A percentile compares a stretch with the other conserved stretches of the same genome.
Evolutionary conservation across 768 basidiomycete species (phyloP).

Genomic region (Mycena chlorophos): DNA sequence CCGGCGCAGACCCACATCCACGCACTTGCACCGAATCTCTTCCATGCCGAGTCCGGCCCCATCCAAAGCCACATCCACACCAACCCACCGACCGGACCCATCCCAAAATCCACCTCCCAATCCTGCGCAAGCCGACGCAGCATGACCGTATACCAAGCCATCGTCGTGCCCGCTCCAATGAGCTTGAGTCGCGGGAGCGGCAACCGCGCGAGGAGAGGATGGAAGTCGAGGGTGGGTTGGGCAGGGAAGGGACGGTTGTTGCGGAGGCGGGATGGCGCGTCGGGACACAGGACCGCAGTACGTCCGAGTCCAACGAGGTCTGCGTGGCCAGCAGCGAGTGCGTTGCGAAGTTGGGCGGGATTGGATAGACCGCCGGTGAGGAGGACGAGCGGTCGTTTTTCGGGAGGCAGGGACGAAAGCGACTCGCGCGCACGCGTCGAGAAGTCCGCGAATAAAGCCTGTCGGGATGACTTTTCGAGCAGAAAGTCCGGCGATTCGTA

Average conservation of each 20-base stretch:
- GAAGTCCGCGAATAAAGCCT: constrained; percentile 74
- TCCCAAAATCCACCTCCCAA: constrained; percentile 24
- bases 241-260: background rate
- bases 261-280: constrained; percentile 45
- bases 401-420: constrained; percentile 30
- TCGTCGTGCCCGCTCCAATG: constrained; percentile 60
- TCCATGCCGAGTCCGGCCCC: constrained; percentile 17
- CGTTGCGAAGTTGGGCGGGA: constrained; percentile 52
- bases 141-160: constrained; percentile 68
- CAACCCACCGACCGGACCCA: constrained; percentile 39
- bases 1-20: constrained; percentile 15
- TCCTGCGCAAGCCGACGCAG: constrained; percentile 51
- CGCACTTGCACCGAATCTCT: constrained; percentile 22
- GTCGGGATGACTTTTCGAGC: constrained; percentile 40
- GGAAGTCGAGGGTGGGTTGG: too few relatives aligned
- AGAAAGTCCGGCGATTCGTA: constrained; percentile 67
- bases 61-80: constrained; percentile 52
- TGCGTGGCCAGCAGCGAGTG: constrained; percentile 55
- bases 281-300: constrained; percentile 60
- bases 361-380: constrained; percentile 81
- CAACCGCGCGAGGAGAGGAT: constrained; percentile 30
- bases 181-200: constrained; percentile 52
- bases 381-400: constrained; percentile 56
- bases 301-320: constrained; percentile 80
- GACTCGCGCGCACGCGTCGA: constrained; percentile 56